These are phyloP conservation scores for Xanthoparmelia taractica DNA, from an alignment of 495 filamentous ascomycete species.

Conservation along the genomic window DNA sequence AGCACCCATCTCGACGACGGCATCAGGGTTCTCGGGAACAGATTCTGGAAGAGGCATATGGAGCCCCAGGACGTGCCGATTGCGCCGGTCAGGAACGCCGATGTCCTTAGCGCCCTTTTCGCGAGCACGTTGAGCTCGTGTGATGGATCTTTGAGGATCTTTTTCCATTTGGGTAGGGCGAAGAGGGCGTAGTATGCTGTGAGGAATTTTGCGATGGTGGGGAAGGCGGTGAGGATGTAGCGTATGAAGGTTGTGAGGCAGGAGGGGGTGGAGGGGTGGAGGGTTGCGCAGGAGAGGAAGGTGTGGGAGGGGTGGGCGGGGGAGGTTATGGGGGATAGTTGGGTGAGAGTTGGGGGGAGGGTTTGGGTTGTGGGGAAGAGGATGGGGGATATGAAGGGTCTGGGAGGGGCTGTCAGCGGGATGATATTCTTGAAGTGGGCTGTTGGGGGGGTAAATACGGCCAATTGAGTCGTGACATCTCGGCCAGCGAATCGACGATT, in stretches of 20 bases:
- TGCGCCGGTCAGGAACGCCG: conserved; percentile 65
- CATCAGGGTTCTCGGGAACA: conserved; percentile 66
- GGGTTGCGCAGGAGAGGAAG: conserved; percentile 75
- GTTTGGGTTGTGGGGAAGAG: conserved; percentile 65
- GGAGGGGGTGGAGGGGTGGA: conserved; percentile 83
- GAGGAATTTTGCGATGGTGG: conserved; percentile 67
- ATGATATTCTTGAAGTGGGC: neutral
- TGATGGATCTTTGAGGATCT: conserved; percentile 58
- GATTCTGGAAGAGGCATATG: conserved; percentile 76
- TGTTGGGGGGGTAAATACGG: conserved; percentile 50
- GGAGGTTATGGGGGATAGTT: conserved; percentile 70
- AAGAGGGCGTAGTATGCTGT: conserved; percentile 61
- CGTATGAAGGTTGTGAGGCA: conserved; percentile 79
- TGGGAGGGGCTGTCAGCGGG: conserved; percentile 24
- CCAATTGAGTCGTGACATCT: conserved; percentile 75
- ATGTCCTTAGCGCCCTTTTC: conserved; percentile 49
- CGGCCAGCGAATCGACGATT: conserved; percentile 71
- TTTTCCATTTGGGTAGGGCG: conserved; percentile 56
- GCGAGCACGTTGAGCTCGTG: conserved; percentile 56
- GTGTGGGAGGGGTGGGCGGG: conserved; percentile 78
- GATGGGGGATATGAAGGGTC: conserved; percentile 74
- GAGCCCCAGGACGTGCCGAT: conserved; percentile 78
- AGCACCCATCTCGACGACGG: conserved; percentile 80
- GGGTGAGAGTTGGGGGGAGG: conserved; percentile 55
- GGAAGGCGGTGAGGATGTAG: conserved; percentile 74